These are phyloP conservation scores for Inosperma sp. DNA, from an alignment of 768 basidiomycete genomes.

Conservation along the genomic window DNA sequence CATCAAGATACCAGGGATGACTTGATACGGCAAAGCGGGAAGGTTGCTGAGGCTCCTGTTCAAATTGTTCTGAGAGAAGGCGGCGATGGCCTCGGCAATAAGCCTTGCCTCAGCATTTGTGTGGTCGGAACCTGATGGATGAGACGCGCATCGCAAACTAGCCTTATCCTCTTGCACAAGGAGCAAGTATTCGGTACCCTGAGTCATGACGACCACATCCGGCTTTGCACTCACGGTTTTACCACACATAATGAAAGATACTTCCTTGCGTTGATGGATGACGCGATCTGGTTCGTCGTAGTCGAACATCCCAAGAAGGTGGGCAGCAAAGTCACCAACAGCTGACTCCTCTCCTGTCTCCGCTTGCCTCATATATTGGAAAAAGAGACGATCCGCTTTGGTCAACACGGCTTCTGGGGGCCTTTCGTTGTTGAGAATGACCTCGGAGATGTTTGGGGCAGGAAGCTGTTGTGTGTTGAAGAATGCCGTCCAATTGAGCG, in stretches of 20 bases:
- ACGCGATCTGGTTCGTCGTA: constrained; percentile 18
- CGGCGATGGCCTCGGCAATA: constrained; percentile 31
- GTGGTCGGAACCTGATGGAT: constrained; percentile 14
- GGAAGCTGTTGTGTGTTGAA: neutral
- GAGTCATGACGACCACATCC: constrained; percentile 8
- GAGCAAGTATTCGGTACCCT: constrained; percentile 2
- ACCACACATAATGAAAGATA: constrained; percentile 14
- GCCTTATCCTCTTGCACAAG: neutral
- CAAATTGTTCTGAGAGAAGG: constrained; percentile 27
- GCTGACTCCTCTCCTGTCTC: neutral
- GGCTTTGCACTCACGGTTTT: constrained; percentile 8
- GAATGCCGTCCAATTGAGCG: neutral
- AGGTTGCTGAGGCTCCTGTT: constrained; percentile 10
- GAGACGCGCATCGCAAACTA: constrained; percentile 9
- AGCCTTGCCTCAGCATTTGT: constrained; percentile 30
- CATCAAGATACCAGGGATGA: constrained; percentile 28
- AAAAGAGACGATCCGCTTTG: constrained; percentile 1
- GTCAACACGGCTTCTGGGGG: neutral
- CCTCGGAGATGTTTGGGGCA: neutral
- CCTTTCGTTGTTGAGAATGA: neutral
- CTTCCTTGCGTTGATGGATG: constrained; percentile 8
- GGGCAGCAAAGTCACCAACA: constrained; percentile 20
- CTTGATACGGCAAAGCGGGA: constrained; percentile 14
- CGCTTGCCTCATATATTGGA: neutral
- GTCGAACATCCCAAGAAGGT: constrained; percentile 19